phyloP scores from a whole-genome alignment of 306 rosid species.

The Quercus parvula region DNA sequence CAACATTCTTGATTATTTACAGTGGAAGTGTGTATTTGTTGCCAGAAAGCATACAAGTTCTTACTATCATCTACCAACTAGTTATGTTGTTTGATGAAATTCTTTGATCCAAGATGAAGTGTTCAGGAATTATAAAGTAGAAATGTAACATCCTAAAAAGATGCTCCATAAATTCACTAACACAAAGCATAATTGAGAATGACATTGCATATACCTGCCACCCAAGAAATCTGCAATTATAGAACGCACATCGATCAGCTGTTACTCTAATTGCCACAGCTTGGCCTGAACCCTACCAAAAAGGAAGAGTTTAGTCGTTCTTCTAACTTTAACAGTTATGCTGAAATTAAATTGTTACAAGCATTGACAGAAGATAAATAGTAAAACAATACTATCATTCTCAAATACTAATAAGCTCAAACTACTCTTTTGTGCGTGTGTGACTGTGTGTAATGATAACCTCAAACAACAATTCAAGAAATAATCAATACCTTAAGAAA shows the following conservation, averaged over 20 bases:
- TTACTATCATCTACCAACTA: background rate
- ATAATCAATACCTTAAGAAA: background rate
- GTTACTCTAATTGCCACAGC: slow-evolving; percentile 94
- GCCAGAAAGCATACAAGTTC: background rate
- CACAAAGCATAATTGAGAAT: slow-evolving; percentile 7
- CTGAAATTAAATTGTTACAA: background rate
- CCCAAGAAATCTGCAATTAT: slow-evolving; percentile 92
- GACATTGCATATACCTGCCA: slow-evolving; percentile 70
- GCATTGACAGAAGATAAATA: background rate
- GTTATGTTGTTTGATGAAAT: background rate
- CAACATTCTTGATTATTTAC: background rate
- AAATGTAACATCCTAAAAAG: slow-evolving; percentile 11
- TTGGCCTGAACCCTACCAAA: slow-evolving; percentile 80
- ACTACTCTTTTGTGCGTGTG: too few relatives aligned
- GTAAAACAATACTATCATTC: background rate
- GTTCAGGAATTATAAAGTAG: background rate
- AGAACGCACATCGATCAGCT: slow-evolving; percentile 89
- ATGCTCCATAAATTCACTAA: slow-evolving; percentile 6
- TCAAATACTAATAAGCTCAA: too few relatives aligned
- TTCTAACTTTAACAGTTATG: background rate
- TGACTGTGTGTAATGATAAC: too few relatives aligned
- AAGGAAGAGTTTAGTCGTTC: background rate
- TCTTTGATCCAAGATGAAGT: background rate
- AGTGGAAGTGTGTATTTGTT: background rate
- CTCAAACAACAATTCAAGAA: too few relatives aligned